phyloP scores from a whole-genome alignment of 2,329 filamentous ascomycete genomes.

The Thielaviopsis populi region DNA sequence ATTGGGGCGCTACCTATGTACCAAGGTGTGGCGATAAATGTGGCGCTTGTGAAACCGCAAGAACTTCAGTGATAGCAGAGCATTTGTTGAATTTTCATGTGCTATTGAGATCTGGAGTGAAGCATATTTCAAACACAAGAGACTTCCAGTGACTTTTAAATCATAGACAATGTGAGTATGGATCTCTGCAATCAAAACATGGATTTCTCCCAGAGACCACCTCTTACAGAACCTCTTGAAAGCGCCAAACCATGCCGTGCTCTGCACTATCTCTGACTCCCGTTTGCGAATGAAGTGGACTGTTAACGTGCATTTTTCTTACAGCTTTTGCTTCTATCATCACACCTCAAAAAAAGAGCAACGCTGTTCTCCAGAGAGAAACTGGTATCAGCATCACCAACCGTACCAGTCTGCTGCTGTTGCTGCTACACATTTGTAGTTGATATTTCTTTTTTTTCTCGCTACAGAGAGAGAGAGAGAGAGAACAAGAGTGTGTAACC shows the following conservation, averaged over 20 bases:
- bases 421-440: neutral
- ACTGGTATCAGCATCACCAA: too few relatives aligned
- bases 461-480: too few relatives aligned
- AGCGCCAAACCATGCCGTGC: neutral
- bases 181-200: neutral
- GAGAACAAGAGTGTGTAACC: slow-evolving; percentile 1
- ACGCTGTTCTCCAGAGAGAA: too few relatives aligned
- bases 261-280: neutral
- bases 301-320: neutral
- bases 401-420: too few relatives aligned
- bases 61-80: neutral
- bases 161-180: neutral
- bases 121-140: neutral
- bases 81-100: neutral
- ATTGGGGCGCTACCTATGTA: neutral
- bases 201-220: neutral
- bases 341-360: neutral
- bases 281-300: neutral
- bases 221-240: neutral
- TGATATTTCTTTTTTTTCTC: neutral
- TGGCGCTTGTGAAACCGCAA: slow-evolving; percentile 10
- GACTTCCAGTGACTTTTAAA: neutral
- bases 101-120: neutral
- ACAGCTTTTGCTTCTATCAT: neutral
- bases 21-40: neutral